Evolutionary conservation across 1,139 yeast genomes (phyloP), one percentile per base, ranked within the genome.

Genomic region (Geotrichum citri-aurantii): DNA sequence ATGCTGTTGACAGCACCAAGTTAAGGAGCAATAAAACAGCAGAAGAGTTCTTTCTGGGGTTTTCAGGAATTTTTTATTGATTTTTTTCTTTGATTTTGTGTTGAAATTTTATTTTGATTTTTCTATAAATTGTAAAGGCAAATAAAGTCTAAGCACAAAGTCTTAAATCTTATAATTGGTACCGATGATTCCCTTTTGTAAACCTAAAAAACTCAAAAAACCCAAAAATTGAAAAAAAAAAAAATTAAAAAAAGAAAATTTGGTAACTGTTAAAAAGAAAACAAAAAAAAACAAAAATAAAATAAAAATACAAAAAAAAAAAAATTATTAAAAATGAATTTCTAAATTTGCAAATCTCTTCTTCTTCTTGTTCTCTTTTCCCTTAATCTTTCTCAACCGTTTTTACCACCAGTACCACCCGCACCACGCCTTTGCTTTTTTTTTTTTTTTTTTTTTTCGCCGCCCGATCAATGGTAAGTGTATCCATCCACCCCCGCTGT

Each of bases 301-400:
- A 51, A 37, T 19, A 17, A 50, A 50, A 23, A 26, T 8, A 50
- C 24, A 21, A 37, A 33, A 33, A 50, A 31, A 31, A 31, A 37
- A 2, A 29, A 11, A 12, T 31, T 50, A 1, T 26, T 48, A n/a
- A n/a, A n/a, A n/a, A n/a, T 48, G 44, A 11, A 2, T 8, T 40
- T 54, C 23, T 42, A 17, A 21, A 12, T n/a, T 48, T 48, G 50
- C 29, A 24, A 12, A 31, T 51, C 40, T 49, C 23, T 24, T n/a
- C 26, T 19, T 52, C 23, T 46, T 51, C n/a, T 27, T 50, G 29
- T 24, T 37, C 26, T 21, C n/a, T 48, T 52, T 55, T 48, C 42
- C 29, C 33, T 40, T 52, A 31, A 26, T 33, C 14, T 52, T 52
- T 40, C 23, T 47, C n/a, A n/a, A 37, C 44, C 44, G 19, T 37